Evolutionary conservation across 345 rosid genomes (phyloP).

Genomic region (Physaria fendleri): DNA sequence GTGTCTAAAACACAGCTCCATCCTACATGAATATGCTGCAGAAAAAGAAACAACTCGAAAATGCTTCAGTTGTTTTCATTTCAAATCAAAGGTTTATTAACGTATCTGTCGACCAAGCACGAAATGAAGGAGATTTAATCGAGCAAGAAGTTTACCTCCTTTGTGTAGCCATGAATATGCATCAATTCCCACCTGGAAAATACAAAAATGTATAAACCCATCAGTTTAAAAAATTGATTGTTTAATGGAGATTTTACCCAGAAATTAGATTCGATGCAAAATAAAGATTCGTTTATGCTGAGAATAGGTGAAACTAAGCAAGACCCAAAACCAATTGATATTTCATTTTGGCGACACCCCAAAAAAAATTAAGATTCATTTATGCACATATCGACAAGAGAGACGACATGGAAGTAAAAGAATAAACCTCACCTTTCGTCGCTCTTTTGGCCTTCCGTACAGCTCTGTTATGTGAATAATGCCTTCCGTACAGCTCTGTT

Average conservation of each 20-base stretch:
- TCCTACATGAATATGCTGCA: slow-evolving; percentile 89
- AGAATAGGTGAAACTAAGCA: too few relatives aligned
- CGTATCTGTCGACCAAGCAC: background rate
- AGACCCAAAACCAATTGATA: too few relatives aligned
- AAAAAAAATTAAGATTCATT: too few relatives aligned
- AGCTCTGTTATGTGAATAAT: too few relatives aligned
- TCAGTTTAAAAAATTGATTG: background rate
- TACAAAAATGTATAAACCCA: background rate
- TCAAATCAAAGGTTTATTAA: background rate
- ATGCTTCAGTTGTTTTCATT: background rate
- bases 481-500: too few relatives aligned
- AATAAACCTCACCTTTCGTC: too few relatives aligned
- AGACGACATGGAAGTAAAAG: too few relatives aligned
- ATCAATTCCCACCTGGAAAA: slow-evolving; percentile 86
- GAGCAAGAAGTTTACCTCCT: slow-evolving; percentile 52
- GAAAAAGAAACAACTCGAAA: background rate
- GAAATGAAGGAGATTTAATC: background rate
- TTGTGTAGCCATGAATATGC: slow-evolving; percentile 93
- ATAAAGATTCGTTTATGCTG: too few relatives aligned
- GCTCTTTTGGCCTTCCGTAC: too few relatives aligned
- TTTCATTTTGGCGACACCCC: too few relatives aligned
- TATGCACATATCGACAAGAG: too few relatives aligned
- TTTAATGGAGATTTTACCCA: slow-evolving; percentile 9
- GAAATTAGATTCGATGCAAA: background rate
- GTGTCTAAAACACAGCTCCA: slow-evolving; percentile 84